Percentiles rank a stretch among this genome's conserved stretches.
phyloP scores from a whole-genome alignment of 2,329 filamentous ascomycete genomes.

The Cladosporium sp. region DNA sequence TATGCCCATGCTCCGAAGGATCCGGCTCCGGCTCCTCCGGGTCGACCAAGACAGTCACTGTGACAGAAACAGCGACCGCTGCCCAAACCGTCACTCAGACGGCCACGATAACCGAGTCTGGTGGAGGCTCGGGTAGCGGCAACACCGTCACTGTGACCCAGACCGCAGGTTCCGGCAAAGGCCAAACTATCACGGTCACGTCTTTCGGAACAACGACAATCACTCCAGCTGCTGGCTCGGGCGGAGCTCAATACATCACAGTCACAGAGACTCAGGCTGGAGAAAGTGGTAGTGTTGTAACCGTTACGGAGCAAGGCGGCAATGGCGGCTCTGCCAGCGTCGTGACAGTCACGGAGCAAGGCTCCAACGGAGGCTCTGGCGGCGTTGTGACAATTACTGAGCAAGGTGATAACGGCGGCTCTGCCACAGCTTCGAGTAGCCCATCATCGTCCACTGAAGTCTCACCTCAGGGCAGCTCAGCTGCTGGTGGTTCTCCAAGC shows the following conservation, averaged over 20 bases:
- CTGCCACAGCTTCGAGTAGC: neutral
- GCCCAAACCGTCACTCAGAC: neutral
- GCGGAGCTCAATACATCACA: neutral
- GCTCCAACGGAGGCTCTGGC: neutral
- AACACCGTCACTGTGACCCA: neutral
- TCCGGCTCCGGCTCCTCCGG: neutral
- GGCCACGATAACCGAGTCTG: neutral
- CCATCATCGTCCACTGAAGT: neutral
- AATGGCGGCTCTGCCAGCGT: neutral
- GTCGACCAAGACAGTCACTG: neutral
- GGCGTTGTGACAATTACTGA: neutral
- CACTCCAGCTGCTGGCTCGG: neutral
- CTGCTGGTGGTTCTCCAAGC: neutral
- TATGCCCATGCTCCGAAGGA: neutral
- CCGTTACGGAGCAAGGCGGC: neutral
- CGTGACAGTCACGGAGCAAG: neutral
- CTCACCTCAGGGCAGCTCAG: neutral
- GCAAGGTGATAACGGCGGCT: neutral
- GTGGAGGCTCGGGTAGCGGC: neutral
- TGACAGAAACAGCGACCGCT: neutral
- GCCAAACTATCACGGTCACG: conserved; percentile 3
- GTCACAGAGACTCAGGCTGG: neutral
- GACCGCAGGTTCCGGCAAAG: neutral
- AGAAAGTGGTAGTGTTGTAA: neutral
- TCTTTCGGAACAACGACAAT: neutral